Evolutionary conservation across 2,329 filamentous ascomycete genomes (phyloP).

Genomic region (Calonectria pseudoturangicola): DNA sequence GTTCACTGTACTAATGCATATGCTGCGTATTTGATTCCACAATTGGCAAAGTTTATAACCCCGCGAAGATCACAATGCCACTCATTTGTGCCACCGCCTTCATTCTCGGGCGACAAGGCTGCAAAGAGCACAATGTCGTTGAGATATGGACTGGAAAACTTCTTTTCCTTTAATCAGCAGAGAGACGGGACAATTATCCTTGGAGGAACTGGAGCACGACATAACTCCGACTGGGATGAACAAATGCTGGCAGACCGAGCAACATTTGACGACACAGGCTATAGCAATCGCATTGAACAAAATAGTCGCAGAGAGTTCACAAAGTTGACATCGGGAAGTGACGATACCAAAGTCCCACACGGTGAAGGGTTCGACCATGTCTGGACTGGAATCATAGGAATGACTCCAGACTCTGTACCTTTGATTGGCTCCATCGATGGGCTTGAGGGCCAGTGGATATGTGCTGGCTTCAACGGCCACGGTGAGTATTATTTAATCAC

Average conservation of each 20-base stretch:
- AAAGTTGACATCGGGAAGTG: background rate
- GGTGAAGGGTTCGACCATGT: slow-evolving; percentile 13
- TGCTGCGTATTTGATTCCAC: slow-evolving; percentile 27
- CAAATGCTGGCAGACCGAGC: background rate
- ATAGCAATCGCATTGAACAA: background rate
- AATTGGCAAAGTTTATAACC: slow-evolving; percentile 5
- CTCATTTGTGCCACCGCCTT: slow-evolving; percentile 54
- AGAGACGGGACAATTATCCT: slow-evolving; percentile 1
- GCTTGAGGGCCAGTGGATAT: slow-evolving; percentile 9
- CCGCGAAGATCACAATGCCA: slow-evolving; percentile 9
- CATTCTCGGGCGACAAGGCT: slow-evolving; percentile 58
- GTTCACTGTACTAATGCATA: slow-evolving; percentile 36
- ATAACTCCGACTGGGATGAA: slow-evolving; percentile 1
- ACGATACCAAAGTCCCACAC: background rate
- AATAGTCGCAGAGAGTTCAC: background rate
- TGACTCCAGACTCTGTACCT: background rate
- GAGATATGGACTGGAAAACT: slow-evolving; percentile 66
- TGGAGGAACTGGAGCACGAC: background rate
- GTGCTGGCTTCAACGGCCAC: slow-evolving; percentile 13
- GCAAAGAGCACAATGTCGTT: slow-evolving; percentile 66
- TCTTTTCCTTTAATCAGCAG: slow-evolving; percentile 68
- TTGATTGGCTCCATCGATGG: background rate
- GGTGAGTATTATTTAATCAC: background rate
- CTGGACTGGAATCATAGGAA: slow-evolving; percentile 11
- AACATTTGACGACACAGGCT: slow-evolving; percentile 3